phyloP scores from a whole-genome alignment of 2,329 filamentous ascomycete species.

The Fusarium setosum region DNA sequence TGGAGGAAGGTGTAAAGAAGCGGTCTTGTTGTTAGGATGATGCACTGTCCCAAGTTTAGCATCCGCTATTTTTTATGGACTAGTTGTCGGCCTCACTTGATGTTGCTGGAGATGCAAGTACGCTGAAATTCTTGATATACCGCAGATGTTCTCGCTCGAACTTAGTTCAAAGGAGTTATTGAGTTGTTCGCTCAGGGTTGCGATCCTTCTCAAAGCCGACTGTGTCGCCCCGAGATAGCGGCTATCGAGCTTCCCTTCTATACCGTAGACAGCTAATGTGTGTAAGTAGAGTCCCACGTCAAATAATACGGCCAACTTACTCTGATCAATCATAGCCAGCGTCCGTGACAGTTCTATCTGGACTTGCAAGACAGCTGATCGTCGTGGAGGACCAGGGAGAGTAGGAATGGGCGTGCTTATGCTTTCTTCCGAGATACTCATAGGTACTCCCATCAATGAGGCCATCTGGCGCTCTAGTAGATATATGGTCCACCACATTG shows the following conservation, averaged over 20 bases:
- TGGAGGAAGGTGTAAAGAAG: neutral
- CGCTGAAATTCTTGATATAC: neutral
- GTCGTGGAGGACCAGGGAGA: neutral
- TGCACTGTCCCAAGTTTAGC: neutral
- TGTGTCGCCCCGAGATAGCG: neutral
- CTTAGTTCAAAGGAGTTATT: neutral
- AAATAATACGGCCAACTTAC: neutral
- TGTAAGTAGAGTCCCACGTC: neutral
- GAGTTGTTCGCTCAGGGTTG: neutral
- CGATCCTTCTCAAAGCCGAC: neutral
- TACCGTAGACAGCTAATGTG: neutral
- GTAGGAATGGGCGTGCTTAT: neutral
- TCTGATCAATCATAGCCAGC: neutral
- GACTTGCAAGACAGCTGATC: neutral
- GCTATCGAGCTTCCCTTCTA: neutral
- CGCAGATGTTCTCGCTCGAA: neutral
- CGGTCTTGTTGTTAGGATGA: neutral
- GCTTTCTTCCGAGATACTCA: neutral
- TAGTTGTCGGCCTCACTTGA: neutral
- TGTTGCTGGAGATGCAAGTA: neutral
- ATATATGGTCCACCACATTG: neutral
- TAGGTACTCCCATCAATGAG: neutral
- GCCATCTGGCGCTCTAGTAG: neutral
- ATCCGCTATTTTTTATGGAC: accelerated
- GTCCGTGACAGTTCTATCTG: neutral